These are phyloP conservation scores for Nicotiana noctiflora DNA, from an alignment of 257 asterid species.

Conservation along the genomic window DNA sequence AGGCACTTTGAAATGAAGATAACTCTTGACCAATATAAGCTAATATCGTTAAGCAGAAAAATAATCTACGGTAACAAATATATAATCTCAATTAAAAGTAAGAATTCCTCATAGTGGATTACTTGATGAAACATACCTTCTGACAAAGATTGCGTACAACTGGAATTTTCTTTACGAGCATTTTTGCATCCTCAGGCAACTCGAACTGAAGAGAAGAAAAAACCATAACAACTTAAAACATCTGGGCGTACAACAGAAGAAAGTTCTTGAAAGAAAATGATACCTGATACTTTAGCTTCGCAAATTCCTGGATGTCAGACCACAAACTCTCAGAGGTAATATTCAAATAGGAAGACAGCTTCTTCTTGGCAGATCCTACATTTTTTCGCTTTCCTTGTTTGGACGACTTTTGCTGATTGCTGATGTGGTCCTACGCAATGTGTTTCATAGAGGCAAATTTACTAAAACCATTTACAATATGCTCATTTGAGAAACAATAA, in stretches of 20 bases:
- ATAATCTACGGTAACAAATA: neutral
- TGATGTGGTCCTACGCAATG: conserved; percentile 47
- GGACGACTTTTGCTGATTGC: conserved; percentile 39
- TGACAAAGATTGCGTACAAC: conserved; percentile 77
- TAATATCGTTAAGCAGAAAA: neutral
- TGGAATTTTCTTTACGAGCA: conserved; percentile 59
- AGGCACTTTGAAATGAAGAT: neutral
- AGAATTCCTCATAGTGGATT: neutral
- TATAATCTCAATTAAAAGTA: neutral
- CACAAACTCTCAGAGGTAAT: conserved; percentile 71
- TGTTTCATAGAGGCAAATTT: neutral
- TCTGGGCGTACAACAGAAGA: neutral
- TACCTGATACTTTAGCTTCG: conserved; percentile 86
- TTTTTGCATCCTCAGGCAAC: conserved; percentile 59
- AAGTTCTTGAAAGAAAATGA: conserved; percentile 6
- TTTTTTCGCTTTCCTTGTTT: conserved; percentile 46
- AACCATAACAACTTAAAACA: neutral
- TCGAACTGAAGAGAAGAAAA: conserved; percentile 49
- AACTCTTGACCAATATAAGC: neutral
- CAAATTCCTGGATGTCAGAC: conserved; percentile 75
- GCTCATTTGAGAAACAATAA: neutral
- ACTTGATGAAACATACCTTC: conserved; percentile 42
- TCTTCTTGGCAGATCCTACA: conserved; percentile 42
- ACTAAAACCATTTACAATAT: neutral
- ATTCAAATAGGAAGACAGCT: conserved; percentile 47